Evolutionary conservation across 495 filamentous ascomycete genomes (phyloP), one percentile per base, ranked within the genome.

Genomic region (Poronia punctata): DNA sequence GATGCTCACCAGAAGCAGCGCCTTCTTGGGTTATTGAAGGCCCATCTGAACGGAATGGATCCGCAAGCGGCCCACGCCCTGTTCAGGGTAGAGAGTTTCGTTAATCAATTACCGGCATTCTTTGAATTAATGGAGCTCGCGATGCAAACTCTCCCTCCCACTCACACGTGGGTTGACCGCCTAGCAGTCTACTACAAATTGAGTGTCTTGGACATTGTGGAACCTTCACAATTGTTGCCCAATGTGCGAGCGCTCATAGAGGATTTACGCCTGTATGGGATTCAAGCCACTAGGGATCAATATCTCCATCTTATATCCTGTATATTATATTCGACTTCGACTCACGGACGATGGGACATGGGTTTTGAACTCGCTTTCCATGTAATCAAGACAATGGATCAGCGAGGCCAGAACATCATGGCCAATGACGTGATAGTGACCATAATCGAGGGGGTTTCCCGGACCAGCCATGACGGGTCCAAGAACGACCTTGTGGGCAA

Each of bases 361-460:
- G 56, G 59, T 30, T 46, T 61, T 5, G 26, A 64, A 10, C 35
- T 65, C 5, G 55, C 60, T 15, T 25, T 62, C 21, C 38, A 53
- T 19, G 40, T 68, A 9, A 22, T 65, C 10, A 45, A 62, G 18
- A 66, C 66, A 16, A 48, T 76, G 31, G 59, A 65, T 24, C 61
- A 59, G 16, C 51, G 56, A 10, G 52, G 60, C 10, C 21, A 65
- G n/a, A 29, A 49, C 6, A 40, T 59, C 17, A 45, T 67, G 19
- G 42, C 54, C n/a, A 56, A 57, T 45, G 67, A 70, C 18, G 44
- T 66, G 40, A 38, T 65, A 11, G 50, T 66, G 21, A 44, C 52
- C n/a, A 49, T 68, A 8, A 58, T 73, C 32, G 64, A 63, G 39
- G 39, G 48, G 16, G 49, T 52, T 19, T 44, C 51, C 14, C 38